Percentiles rank a stretch among this genome's conserved stretches.
Evolutionary conservation across 2,329 filamentous ascomycete genomes (phyloP).

Genomic region (Mycocentrospora acerina): DNA sequence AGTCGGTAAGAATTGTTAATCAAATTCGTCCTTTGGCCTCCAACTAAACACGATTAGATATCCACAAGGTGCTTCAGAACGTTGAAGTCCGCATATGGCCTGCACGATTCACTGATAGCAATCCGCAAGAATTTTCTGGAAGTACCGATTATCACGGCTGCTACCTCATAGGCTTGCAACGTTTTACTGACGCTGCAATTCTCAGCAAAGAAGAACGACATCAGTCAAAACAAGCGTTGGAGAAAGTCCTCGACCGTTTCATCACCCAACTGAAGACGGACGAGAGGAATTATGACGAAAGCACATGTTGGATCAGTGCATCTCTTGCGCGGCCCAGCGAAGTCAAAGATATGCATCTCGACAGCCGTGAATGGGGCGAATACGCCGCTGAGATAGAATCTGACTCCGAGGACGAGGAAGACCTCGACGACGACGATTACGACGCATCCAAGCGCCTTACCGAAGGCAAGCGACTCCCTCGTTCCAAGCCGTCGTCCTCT

Average conservation of each 20-base stretch:
- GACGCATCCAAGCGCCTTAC: conserved; percentile 7
- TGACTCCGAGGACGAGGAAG: conserved; percentile 39
- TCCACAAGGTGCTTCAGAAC: conserved; percentile 55
- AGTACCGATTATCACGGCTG: conserved; percentile 58
- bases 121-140: conserved; percentile 1
- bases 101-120: conserved; percentile 52
- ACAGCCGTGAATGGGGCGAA: conserved; percentile 54
- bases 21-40: background rate
- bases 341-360: conserved; percentile 45
- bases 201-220: conserved; percentile 43
- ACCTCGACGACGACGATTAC: conserved; percentile 18
- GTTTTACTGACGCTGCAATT: conserved; percentile 1
- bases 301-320: conserved; percentile 38
- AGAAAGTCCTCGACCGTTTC: conserved; percentile 38
- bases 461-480: conserved; percentile 19
- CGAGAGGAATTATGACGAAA: conserved; percentile 40
- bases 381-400: conserved; percentile 48
- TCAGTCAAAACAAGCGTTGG: conserved; percentile 47
- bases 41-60: conserved; percentile 46
- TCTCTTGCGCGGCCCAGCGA: conserved; percentile 39
- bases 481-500: conserved; percentile 13
- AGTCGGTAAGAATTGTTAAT: conserved; percentile 51
- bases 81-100: conserved; percentile 64
- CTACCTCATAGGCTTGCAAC: conserved; percentile 61
- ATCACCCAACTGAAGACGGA: conserved; percentile 36